Base-by-base conservation (phyloP, 2,329 filamentous ascomycete genomes). In the Arthroderma uncinatum region DNA sequence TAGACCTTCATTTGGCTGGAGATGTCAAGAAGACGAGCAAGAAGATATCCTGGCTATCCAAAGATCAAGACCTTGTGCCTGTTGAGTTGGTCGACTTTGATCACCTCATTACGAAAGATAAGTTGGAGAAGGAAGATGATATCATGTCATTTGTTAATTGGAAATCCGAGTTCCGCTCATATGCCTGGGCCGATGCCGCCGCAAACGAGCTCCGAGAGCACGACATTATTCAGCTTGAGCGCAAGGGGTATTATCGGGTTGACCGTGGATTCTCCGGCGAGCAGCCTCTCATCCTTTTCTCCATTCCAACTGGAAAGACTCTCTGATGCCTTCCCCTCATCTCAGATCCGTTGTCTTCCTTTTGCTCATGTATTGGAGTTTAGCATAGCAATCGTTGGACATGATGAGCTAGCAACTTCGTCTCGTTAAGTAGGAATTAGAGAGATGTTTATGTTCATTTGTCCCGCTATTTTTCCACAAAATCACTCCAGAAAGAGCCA, bases 11-110 rank as follows among this genome's bases (percentile, higher is more conserved):
- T 70, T 81, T 95, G 54, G 82, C 86, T 65, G 89, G 89, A 53
- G 89, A 95, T 69, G 87, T 95, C 71, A 92, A 92, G 76, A 83
- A 85, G 63, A 95, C 89, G 0, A 82, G 86, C 66, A 94, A 94
- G 81, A 95, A 95, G 78, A 81, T 95, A 33, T 94, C 89, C 0
- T 95, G 89, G 90, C 77, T 95, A 28, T 85, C 87, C 2, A 79
- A 78, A 0, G 81, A 81, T 50, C 85, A 89, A 73, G 80, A 84
- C 61, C 79, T 92, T 0, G 78, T 91, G 7, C 80, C 82, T 14
- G 82, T 87, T 16, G 85, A 91, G 72, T 79, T 90, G 4, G 89
- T 87, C 75, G 87, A 92, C 62, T 93, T 91, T 69, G 88, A 90
- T 72, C 88, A 89, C 72, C 79, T 93, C 54, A 85, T 92, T 69